Evolutionary conservation across 2,329 filamentous ascomycete genomes (phyloP).

Genomic region (Metarhizium album): DNA sequence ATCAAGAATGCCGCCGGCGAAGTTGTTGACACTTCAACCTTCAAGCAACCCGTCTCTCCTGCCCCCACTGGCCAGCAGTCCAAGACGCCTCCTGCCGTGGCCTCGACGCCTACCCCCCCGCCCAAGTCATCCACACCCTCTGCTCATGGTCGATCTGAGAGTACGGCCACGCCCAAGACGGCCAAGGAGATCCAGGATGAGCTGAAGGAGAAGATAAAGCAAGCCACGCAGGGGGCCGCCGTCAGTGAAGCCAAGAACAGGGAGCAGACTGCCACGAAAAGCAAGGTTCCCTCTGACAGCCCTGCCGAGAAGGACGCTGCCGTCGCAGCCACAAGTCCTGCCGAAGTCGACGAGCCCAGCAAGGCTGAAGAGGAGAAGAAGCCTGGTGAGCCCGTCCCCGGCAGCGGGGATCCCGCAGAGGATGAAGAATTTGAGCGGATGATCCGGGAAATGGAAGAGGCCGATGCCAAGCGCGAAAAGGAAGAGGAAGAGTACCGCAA

Average conservation of each 20-base stretch:
- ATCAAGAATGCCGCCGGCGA: slow-evolving; percentile 82
- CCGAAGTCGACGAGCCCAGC: neutral
- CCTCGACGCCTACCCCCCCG: slow-evolving; percentile 69
- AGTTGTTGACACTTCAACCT: slow-evolving; percentile 55
- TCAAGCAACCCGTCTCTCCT: slow-evolving; percentile 48
- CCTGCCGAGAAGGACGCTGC: slow-evolving; percentile 12
- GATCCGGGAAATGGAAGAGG: slow-evolving; percentile 52
- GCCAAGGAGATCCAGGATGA: slow-evolving; percentile 75
- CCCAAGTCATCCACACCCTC: slow-evolving; percentile 61
- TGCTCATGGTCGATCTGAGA: slow-evolving; percentile 62
- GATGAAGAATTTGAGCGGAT: slow-evolving; percentile 50
- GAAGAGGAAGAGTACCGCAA: slow-evolving; percentile 36
- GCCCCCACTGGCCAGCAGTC: slow-evolving; percentile 42
- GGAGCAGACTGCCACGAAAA: slow-evolving; percentile 17
- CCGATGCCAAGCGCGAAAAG: slow-evolving; percentile 38
- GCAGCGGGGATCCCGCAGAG: slow-evolving; percentile 33
- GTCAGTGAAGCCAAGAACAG: slow-evolving; percentile 17
- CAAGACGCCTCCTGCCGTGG: slow-evolving; percentile 59
- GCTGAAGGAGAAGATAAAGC: slow-evolving; percentile 68
- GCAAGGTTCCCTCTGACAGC: slow-evolving; percentile 21
- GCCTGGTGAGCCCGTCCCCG: slow-evolving; percentile 18
- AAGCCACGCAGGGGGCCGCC: slow-evolving; percentile 34
- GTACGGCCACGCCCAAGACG: slow-evolving; percentile 55
- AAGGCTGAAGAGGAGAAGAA: slow-evolving; percentile 17
- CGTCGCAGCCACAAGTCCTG: neutral